phyloP scores from a whole-genome alignment of 2,329 filamentous ascomycete genomes.

The Colletotrichum tofieldiae region DNA sequence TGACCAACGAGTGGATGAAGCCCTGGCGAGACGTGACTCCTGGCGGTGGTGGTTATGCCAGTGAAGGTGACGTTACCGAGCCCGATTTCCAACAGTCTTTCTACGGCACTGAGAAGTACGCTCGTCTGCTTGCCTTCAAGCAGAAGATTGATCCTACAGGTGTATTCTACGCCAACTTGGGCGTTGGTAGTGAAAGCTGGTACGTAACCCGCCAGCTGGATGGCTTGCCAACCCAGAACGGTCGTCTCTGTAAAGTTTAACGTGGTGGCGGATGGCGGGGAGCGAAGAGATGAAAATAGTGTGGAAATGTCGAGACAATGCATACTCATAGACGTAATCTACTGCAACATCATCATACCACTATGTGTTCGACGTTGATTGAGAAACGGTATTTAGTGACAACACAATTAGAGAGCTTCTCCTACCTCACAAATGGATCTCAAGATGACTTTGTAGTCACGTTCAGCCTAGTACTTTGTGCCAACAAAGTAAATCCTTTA shows the following conservation, averaged over 20 bases:
- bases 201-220: slow-evolving; percentile 39
- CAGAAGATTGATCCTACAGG: slow-evolving; percentile 49
- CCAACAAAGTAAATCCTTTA: too few species aligned
- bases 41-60: slow-evolving; percentile 49
- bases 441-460: too few species aligned
- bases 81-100: slow-evolving; percentile 50
- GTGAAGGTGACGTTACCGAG: slow-evolving; percentile 52
- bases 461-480: too few species aligned
- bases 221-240: slow-evolving; percentile 35
- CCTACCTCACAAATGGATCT: too few species aligned
- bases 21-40: slow-evolving; percentile 50
- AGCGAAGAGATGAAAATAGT: too few species aligned
- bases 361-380: too few species aligned
- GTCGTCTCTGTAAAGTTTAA: slow-evolving; percentile 41
- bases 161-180: slow-evolving; percentile 49
- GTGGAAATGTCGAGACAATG: background rate
- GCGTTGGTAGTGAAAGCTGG: slow-evolving; percentile 49
- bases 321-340: background rate
- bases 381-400: too few species aligned
- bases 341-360: background rate
- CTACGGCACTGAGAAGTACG: slow-evolving; percentile 51
- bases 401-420: too few species aligned
- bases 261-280: background rate
- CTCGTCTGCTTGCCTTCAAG: slow-evolving; percentile 49
- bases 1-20: slow-evolving; percentile 50